Evolutionary conservation across 2,329 filamentous ascomycete species (phyloP).

Genomic region (Cadophora sp.): DNA sequence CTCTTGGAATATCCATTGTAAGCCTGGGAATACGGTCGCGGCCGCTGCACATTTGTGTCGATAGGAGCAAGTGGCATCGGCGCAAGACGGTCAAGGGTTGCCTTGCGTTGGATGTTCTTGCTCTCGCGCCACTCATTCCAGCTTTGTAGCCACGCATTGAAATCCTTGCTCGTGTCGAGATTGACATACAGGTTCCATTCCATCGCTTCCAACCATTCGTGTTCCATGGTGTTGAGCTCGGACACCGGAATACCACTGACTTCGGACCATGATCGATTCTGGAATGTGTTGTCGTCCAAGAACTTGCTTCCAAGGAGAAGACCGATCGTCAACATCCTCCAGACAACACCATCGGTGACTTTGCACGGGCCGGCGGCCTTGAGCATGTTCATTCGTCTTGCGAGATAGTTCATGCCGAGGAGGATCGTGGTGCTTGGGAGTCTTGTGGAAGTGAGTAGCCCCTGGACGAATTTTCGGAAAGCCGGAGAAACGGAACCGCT

Average conservation of each 20-base stretch:
- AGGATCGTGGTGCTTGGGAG: slow-evolving; percentile 76
- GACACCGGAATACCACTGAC: slow-evolving; percentile 74
- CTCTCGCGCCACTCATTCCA: slow-evolving; percentile 67
- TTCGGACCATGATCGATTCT: slow-evolving; percentile 79
- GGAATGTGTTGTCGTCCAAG: slow-evolving; percentile 79
- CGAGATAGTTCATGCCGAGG: slow-evolving; percentile 73
- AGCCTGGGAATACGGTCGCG: slow-evolving; percentile 42
- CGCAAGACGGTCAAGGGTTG: slow-evolving; percentile 50
- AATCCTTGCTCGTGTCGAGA: slow-evolving; percentile 66
- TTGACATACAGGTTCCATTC: slow-evolving; percentile 74
- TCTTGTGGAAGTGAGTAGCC: slow-evolving; percentile 74
- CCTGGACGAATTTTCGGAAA: slow-evolving; percentile 77
- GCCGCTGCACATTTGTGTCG: slow-evolving; percentile 67
- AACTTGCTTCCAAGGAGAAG: slow-evolving; percentile 78
- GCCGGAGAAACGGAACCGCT: slow-evolving; percentile 63
- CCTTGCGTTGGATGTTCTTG: slow-evolving; percentile 49
- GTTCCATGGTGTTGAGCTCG: slow-evolving; percentile 72
- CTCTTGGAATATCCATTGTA: slow-evolving; percentile 59
- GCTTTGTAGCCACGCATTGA: slow-evolving; percentile 67
- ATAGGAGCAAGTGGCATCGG: slow-evolving; percentile 51
- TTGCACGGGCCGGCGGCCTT: slow-evolving; percentile 50
- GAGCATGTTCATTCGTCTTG: slow-evolving; percentile 66
- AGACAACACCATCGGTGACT: slow-evolving; percentile 63
- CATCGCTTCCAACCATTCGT: slow-evolving; percentile 72
- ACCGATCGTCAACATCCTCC: slow-evolving; percentile 72